Evolutionary conservation across 257 asterid genomes (phyloP).

Genomic region (Solanum appendiculatum): DNA sequence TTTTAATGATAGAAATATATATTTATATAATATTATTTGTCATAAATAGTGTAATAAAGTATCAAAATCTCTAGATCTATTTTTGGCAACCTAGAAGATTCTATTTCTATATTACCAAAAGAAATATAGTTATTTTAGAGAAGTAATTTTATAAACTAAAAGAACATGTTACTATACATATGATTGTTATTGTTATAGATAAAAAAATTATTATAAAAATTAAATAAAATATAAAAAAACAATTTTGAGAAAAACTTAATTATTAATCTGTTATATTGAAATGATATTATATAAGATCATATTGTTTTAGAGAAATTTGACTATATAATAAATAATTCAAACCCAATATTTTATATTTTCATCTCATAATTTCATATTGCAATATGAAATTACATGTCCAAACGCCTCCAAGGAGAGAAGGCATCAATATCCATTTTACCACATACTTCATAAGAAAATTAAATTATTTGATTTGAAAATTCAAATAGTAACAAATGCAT

Average conservation of each 20-base stretch:
- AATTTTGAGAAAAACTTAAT: not conserved
- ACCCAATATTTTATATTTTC: no score
- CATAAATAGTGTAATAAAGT: not conserved
- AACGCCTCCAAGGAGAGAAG: no score
- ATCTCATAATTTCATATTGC: no score
- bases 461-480: no score
- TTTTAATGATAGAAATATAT: not conserved
- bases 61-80: not conserved
- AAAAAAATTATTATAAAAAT: not conserved
- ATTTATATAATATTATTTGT: not conserved
- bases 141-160: not conserved
- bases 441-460: no score
- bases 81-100: not conserved
- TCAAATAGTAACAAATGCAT: not conserved
- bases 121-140: not conserved
- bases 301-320: no score
- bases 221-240: not conserved
- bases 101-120: not conserved
- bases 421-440: no score
- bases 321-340: not conserved
- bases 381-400: no score
- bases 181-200: not conserved
- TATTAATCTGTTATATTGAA: not conserved
- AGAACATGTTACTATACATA: not conserved
- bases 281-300: no score